Evolutionary conservation across 352 stramenopile genomes (phyloP).

Genomic region (Globisporangium recalcitrans): DNA sequence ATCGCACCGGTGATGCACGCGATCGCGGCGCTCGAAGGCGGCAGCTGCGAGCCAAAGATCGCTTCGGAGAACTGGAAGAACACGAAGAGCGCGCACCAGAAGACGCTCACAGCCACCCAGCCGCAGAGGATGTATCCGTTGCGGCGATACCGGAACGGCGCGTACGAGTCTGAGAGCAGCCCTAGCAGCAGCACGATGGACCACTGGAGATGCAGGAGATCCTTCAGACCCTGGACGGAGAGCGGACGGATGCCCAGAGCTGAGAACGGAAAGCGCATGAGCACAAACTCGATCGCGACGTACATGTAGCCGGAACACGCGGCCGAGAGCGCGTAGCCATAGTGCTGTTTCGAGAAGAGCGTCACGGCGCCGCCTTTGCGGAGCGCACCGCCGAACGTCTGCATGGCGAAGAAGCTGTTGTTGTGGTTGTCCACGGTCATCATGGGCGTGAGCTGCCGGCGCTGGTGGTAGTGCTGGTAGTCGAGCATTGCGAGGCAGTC

Average conservation of each 20-base stretch:
- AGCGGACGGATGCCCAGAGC: slow-evolving; percentile 11
- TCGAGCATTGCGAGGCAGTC: slow-evolving; percentile 9
- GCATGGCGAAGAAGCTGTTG: slow-evolving; percentile 54
- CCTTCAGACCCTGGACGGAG: slow-evolving; percentile 13
- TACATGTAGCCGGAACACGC: slow-evolving; percentile 13
- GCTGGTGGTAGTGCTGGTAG: neutral
- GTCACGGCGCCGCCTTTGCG: slow-evolving; percentile 16
- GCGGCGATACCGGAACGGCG: slow-evolving; percentile 27
- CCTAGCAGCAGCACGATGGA: slow-evolving; percentile 27
- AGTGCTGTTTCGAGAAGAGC: slow-evolving; percentile 13
- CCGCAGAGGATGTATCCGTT: slow-evolving; percentile 75
- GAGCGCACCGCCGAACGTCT: slow-evolving; percentile 57
- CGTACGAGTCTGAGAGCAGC: slow-evolving; percentile 27
- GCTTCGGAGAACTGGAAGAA: slow-evolving; percentile 16
- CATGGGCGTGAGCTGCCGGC: slow-evolving; percentile 4
- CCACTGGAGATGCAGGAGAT: slow-evolving; percentile 30
- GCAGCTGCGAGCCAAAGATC: slow-evolving; percentile 11
- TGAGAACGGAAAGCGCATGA: slow-evolving; percentile 11
- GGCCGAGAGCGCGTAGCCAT: slow-evolving; percentile 15
- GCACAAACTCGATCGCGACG: slow-evolving; percentile 11
- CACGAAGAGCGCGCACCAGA: slow-evolving; percentile 28
- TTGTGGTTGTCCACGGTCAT: slow-evolving; percentile 22
- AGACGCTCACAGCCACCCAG: slow-evolving; percentile 21
- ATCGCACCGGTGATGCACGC: slow-evolving; percentile 22
- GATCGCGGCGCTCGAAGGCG: slow-evolving; percentile 12